These are phyloP conservation scores for Mollisiaceae sp. DNA, from an alignment of 2,329 filamentous ascomycete species.

Conservation along the genomic window DNA sequence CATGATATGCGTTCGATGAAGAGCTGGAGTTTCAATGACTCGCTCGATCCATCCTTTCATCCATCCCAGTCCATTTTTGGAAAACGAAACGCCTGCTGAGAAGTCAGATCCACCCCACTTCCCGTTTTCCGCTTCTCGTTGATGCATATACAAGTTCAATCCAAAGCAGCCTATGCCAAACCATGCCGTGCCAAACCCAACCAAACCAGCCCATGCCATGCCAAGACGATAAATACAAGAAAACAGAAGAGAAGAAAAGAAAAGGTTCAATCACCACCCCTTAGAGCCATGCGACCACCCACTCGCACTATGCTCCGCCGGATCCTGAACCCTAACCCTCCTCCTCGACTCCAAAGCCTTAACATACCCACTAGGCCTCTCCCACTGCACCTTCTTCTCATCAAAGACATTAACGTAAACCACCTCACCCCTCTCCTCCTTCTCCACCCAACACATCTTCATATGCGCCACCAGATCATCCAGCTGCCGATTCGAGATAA, in stretches of 20 bases:
- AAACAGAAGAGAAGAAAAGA: too few relatives aligned
- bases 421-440: neutral
- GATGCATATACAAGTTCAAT: neutral
- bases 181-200: too few relatives aligned
- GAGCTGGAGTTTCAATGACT: neutral
- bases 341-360: neutral
- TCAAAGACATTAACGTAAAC: conserved; percentile 5
- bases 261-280: neutral
- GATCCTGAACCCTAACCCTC: neutral
- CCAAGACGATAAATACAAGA: neutral
- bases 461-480: neutral
- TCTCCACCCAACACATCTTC: conserved; percentile 10
- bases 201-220: neutral
- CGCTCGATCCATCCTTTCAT: neutral
- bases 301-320: neutral
- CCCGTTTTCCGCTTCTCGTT: neutral
- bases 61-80: neutral
- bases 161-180: too few relatives aligned
- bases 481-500: neutral
- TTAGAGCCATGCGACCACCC: neutral
- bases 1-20: neutral
- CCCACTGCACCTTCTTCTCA: neutral
- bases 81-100: neutral
- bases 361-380: neutral
- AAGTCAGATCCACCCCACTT: neutral